These are phyloP conservation scores for Euphrasia confusa DNA, from an alignment of 257 asterid genomes.

Conservation along the genomic window DNA sequence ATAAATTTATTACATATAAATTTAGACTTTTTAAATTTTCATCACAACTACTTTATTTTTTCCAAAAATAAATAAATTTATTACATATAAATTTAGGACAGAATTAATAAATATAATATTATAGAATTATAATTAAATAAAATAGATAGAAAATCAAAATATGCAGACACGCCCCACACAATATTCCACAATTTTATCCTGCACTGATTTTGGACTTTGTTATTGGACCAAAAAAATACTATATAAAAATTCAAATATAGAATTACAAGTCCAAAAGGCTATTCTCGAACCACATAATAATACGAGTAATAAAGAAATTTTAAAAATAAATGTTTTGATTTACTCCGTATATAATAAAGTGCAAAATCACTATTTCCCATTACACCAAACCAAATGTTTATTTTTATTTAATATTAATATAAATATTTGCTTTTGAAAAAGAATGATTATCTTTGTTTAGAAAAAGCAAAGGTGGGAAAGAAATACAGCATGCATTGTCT, in stretches of 20 bases:
- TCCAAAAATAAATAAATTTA: too few species aligned
- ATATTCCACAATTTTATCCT: neutral
- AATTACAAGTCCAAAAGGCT: neutral
- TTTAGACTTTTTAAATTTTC: too few species aligned
- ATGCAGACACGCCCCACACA: neutral
- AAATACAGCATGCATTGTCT: conserved; percentile 34
- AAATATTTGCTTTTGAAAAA: conserved; percentile 4
- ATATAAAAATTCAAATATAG: neutral
- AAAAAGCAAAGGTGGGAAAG: conserved; percentile 19
- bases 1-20: too few species aligned
- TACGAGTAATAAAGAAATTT: too few species aligned
- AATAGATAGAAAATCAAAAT: neutral
- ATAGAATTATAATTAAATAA: too few species aligned
- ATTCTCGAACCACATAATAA: neutral
- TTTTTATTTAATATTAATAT: too few species aligned
- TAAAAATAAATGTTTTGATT: neutral
- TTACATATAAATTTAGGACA: too few species aligned
- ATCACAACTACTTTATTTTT: too few species aligned
- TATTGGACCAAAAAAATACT: neutral
- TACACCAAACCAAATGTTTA: too few species aligned
- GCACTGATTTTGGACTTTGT: neutral
- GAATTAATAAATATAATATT: too few species aligned
- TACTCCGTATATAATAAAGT: neutral
- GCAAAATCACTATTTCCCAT: too few species aligned
- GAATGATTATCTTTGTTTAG: conserved; percentile 24